Evolutionary conservation across 2,329 filamentous ascomycete species (phyloP).

Genomic region (Trichophyton mentagrophytes): DNA sequence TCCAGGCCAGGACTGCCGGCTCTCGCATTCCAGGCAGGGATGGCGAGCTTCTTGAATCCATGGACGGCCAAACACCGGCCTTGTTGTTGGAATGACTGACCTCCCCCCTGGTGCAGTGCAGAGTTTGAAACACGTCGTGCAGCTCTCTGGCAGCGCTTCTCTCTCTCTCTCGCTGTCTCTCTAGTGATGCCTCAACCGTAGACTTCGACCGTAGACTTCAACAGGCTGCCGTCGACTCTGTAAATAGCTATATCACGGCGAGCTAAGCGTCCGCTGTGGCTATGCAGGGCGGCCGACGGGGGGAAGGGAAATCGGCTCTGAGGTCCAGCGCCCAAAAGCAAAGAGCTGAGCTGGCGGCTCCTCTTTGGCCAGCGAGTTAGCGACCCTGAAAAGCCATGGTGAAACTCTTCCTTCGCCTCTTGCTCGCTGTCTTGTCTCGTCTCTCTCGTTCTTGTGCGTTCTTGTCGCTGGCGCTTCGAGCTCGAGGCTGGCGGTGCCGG

Average conservation of each 20-base stretch:
- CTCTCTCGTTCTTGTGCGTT: background rate
- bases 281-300: background rate
- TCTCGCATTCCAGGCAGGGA: background rate
- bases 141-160: background rate
- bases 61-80: background rate
- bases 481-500: background rate
- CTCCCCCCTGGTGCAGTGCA: background rate
- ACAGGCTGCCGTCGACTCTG: too few relatives aligned
- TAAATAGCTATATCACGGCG: background rate
- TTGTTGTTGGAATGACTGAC: background rate
- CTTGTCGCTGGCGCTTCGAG: background rate
- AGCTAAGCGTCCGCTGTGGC: background rate
- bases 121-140: conserved; percentile 1
- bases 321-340: background rate
- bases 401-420: background rate
- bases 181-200: background rate
- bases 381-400: background rate
- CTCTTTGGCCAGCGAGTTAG: background rate
- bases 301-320: background rate
- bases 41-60: background rate
- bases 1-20: background rate
- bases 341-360: background rate
- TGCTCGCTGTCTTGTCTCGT: background rate
- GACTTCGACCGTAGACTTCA: background rate
- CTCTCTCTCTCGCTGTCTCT: background rate